Percentiles rank a stretch among this genome's conserved stretches.
phyloP scores from a whole-genome alignment of 495 filamentous ascomycete species.

The Tuber aestivum region DNA sequence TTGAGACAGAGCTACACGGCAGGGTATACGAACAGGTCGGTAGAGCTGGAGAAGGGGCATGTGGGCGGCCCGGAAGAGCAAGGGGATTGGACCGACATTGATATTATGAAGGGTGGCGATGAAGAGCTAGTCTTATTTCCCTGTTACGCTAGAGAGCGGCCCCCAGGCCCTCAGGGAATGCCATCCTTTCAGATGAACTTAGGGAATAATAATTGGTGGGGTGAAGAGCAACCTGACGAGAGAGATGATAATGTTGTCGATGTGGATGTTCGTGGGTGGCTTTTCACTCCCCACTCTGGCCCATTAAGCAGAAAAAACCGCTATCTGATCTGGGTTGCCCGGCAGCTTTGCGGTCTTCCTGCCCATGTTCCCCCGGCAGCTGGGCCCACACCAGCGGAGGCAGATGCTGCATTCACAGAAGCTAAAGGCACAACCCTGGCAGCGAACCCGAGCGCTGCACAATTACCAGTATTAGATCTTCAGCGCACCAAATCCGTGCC shows the following conservation, averaged over 20 bases:
- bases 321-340: constrained; percentile 72
- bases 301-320: constrained; percentile 86
- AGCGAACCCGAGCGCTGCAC: constrained; percentile 55
- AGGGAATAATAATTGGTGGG: constrained; percentile 59
- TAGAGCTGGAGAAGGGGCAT: constrained; percentile 50
- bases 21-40: constrained; percentile 52
- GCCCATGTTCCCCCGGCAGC: constrained; percentile 46
- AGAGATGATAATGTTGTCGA: constrained; percentile 78
- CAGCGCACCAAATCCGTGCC: constrained; percentile 39
- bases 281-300: constrained; percentile 76
- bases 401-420: constrained; percentile 3
- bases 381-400: constrained; percentile 33
- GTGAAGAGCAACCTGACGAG: constrained; percentile 64
- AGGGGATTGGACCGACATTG: constrained; percentile 63
- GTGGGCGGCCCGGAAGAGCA: constrained; percentile 52
- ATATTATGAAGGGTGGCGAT: constrained; percentile 67
- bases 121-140: constrained; percentile 95
- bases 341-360: constrained; percentile 78
- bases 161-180: constrained; percentile 21
- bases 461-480: constrained; percentile 8
- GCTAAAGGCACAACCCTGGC: constrained; percentile 45
- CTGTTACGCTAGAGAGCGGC: constrained; percentile 70
- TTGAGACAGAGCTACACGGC: constrained; percentile 73
- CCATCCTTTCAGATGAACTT: constrained; percentile 29
- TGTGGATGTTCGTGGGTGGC: constrained; percentile 91